phyloP scores from a whole-genome alignment of 768 basidiomycete species.

The Calvatia gigantea region DNA sequence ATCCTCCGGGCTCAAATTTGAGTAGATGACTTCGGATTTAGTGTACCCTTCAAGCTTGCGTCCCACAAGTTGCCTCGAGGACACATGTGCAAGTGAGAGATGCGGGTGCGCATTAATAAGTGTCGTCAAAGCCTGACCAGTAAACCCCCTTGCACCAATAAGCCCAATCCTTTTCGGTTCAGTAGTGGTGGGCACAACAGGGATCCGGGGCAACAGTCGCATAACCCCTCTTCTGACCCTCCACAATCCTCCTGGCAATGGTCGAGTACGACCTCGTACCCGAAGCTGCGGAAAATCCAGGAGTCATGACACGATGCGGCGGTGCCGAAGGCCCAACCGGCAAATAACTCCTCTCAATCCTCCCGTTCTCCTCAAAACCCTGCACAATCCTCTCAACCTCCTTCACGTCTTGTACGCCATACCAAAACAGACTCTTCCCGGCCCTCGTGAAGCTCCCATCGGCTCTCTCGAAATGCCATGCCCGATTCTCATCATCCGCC shows the following conservation, averaged over 20 bases:
- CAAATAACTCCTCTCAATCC: slow-evolving; percentile 87
- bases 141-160: slow-evolving; percentile 95
- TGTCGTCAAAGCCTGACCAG: slow-evolving; percentile 86
- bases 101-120: slow-evolving; percentile 88
- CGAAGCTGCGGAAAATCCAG: slow-evolving; percentile 23
- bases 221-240: slow-evolving; percentile 68
- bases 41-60: slow-evolving; percentile 75
- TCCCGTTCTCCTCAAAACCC: slow-evolving; percentile 67
- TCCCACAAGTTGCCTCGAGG: slow-evolving; percentile 91
- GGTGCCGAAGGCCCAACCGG: slow-evolving; percentile 78
- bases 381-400: slow-evolving; percentile 89
- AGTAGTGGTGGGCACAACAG: slow-evolving; percentile 34
- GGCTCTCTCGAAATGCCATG: slow-evolving; percentile 98
- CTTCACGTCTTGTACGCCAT: slow-evolving; percentile 85
- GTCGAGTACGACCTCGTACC: slow-evolving; percentile 61
- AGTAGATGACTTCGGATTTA: slow-evolving; percentile 65
- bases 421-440: slow-evolving; percentile 96
- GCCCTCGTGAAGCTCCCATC: slow-evolving; percentile 97
- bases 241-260: slow-evolving; percentile 33
- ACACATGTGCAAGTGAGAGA: slow-evolving; percentile 90
- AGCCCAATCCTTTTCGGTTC: slow-evolving; percentile 88
- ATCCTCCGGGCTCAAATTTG: slow-evolving; percentile 73
- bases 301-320: slow-evolving; percentile 46
- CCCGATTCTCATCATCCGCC: slow-evolving; percentile 92
- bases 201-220: slow-evolving; percentile 58